A percentile compares a stretch with the other conserved stretches of the same genome.
phyloP scores from a whole-genome alignment of 1,284 basidiomycete species.

The Sphaerobolus stellatus region DNA sequence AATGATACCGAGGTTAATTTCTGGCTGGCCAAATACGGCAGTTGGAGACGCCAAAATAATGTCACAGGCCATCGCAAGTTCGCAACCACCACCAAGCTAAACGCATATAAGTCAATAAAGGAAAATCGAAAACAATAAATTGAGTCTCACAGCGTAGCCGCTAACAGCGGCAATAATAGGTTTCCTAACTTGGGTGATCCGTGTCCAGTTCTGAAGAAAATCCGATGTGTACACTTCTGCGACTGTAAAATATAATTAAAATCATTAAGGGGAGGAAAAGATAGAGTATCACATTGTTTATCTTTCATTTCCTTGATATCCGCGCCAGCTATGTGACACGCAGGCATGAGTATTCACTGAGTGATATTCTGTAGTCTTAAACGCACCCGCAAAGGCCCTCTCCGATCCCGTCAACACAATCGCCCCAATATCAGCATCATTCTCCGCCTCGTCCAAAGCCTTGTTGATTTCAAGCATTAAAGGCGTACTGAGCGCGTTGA shows the following conservation, averaged over 20 bases:
- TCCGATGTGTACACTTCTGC: slow-evolving; percentile 85
- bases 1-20: slow-evolving; percentile 96
- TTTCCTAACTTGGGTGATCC: slow-evolving; percentile 77
- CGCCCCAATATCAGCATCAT: slow-evolving; percentile 72
- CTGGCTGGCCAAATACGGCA: slow-evolving; percentile 94
- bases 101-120: slow-evolving; percentile 3
- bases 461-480: slow-evolving; percentile 78
- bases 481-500: slow-evolving; percentile 88
- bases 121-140: not conserved
- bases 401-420: slow-evolving; percentile 94
- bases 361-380: not conserved
- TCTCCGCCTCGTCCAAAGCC: slow-evolving; percentile 71
- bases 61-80: slow-evolving; percentile 94
- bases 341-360: not conserved
- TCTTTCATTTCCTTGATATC: slow-evolving; percentile 95
- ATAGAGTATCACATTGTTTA: slow-evolving; percentile 64
- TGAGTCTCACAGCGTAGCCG: slow-evolving; percentile 83
- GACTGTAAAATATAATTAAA: slow-evolving; percentile 42
- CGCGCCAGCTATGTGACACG: slow-evolving; percentile 61
- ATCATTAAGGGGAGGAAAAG: not conserved
- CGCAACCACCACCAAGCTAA: slow-evolving; percentile 93
- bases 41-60: slow-evolving; percentile 94
- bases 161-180: slow-evolving; percentile 96
- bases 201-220: slow-evolving; percentile 88
- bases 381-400: slow-evolving; percentile 86